Evolutionary conservation across 352 stramenopile species (phyloP).

Genomic region (Phytophthora ohioensis): DNA sequence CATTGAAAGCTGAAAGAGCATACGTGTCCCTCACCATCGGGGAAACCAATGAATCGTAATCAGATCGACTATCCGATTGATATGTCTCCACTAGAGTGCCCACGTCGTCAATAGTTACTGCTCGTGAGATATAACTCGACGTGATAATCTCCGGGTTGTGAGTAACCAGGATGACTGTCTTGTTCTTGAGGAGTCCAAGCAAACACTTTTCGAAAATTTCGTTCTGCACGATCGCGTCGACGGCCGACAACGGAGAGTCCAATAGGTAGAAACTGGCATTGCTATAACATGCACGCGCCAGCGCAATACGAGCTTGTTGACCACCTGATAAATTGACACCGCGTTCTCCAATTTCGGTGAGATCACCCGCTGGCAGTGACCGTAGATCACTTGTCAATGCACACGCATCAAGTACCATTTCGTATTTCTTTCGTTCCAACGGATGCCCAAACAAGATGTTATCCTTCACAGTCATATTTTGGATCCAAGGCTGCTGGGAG

Average conservation of each 20-base stretch:
- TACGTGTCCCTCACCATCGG: conserved; percentile 24
- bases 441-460: conserved; percentile 95
- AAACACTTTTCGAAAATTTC: conserved; percentile 90
- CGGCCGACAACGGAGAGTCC: conserved; percentile 93
- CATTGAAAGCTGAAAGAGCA: conserved; percentile 12
- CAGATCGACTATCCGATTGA: conserved; percentile 11
- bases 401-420: conserved; percentile 79
- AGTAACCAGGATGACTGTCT: conserved; percentile 92
- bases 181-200: conserved; percentile 47
- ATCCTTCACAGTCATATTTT: conserved; percentile 94
- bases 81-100: conserved; percentile 28
- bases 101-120: conserved; percentile 32
- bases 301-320: conserved; percentile 86
- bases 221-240: conserved; percentile 94
- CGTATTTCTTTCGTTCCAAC: conserved; percentile 62
- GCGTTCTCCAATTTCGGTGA: conserved; percentile 96
- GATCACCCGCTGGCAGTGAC: conserved; percentile 83
- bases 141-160: conserved; percentile 86
- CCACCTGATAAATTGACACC: conserved; percentile 96
- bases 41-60: conserved; percentile 32
- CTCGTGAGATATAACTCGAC: conserved; percentile 37
- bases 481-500: conserved; percentile 94
- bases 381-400: conserved; percentile 87
- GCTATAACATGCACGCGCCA: conserved; percentile 81
- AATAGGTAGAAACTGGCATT: conserved; percentile 83